Percentiles rank a stretch among this genome's conserved stretches.
These are phyloP conservation scores for Chrysochromulina tobinii DNA, from an alignment of 78 protist genomes.

Conservation along the genomic window DNA sequence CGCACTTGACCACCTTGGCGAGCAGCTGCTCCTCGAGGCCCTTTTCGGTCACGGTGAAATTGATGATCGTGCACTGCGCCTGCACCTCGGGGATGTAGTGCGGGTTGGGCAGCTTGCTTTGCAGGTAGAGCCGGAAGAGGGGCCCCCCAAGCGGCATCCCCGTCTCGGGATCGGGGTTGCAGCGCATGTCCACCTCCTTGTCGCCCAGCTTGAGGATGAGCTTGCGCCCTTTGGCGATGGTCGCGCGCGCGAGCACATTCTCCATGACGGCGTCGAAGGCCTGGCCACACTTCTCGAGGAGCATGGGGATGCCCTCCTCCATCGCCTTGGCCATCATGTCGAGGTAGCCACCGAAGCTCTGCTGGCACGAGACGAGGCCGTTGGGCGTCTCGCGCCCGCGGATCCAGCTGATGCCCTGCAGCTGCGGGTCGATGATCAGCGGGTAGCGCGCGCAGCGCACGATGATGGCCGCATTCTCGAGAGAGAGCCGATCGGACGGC, in stretches of 20 bases:
- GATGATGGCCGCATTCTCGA: constrained; percentile 84
- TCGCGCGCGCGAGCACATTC: constrained; percentile 45
- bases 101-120: constrained; percentile 84
- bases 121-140: constrained; percentile 72
- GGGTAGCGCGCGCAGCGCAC: constrained; percentile 77
- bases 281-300: constrained; percentile 70
- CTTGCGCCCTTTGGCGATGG: constrained; percentile 32
- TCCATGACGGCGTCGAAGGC: constrained; percentile 70
- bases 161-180: background rate
- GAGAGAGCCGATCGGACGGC: constrained; percentile 82
- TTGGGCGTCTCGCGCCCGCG: constrained; percentile 31
- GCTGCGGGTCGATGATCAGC: constrained; percentile 90
- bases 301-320: constrained; percentile 45
- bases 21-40: constrained; percentile 95
- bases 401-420: constrained; percentile 67
- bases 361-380: background rate
- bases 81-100: constrained; percentile 85
- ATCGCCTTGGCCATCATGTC: constrained; percentile 56
- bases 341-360: constrained; percentile 16
- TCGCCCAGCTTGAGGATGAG: constrained; percentile 61
- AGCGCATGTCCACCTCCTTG: constrained; percentile 52
- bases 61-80: constrained; percentile 83
- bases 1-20: constrained; percentile 81
- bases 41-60: constrained; percentile 82
- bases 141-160: constrained; percentile 22